phyloP scores from a whole-genome alignment of 805 yeast genomes.

The Saccharomycopsis guyanensis region DNA sequence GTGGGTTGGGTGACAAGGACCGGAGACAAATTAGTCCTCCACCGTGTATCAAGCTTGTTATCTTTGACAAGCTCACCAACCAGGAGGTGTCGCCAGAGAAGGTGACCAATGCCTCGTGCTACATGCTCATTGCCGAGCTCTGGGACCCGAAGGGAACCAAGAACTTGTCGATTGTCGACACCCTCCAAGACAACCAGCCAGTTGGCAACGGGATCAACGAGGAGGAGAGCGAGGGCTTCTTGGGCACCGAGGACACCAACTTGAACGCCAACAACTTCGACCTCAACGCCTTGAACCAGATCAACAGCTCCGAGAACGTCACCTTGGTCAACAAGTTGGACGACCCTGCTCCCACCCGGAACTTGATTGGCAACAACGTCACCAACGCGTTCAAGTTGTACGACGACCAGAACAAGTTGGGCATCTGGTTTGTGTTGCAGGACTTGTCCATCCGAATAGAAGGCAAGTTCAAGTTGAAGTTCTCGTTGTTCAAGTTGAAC shows the following conservation, averaged over 20 bases:
- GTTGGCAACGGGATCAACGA: slow-evolving; percentile 9
- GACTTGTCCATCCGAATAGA: slow-evolving; percentile 37
- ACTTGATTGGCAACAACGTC: slow-evolving; percentile 34
- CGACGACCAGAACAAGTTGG: slow-evolving; percentile 30
- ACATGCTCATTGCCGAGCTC: slow-evolving; percentile 33
- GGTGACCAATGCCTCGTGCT: slow-evolving; percentile 29
- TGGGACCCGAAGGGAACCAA: slow-evolving; percentile 31
- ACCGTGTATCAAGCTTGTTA: slow-evolving; percentile 25
- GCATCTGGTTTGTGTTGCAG: slow-evolving; percentile 37
- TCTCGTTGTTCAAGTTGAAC: slow-evolving; percentile 30
- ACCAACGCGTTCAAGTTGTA: slow-evolving; percentile 33
- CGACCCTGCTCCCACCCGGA: slow-evolving; percentile 29
- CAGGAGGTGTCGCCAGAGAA: slow-evolving; percentile 24
- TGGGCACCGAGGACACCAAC: slow-evolving; percentile 6
- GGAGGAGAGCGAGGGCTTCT: slow-evolving; percentile 15
- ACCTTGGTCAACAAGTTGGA: slow-evolving; percentile 21
- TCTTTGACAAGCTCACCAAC: slow-evolving; percentile 24
- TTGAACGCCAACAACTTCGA: slow-evolving; percentile 19
- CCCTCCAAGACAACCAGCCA: slow-evolving; percentile 19
- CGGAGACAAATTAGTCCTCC: slow-evolving; percentile 30
- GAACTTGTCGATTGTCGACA: slow-evolving; percentile 21
- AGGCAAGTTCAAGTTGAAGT: slow-evolving; percentile 34
- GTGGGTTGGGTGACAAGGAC: slow-evolving; percentile 38
- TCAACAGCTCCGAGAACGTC: slow-evolving; percentile 16
- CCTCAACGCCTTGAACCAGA: slow-evolving; percentile 1